Conservation (phyloP, 2,329 filamentous ascomycete genomes). For the Aspergillus quadricinctus region DNA sequence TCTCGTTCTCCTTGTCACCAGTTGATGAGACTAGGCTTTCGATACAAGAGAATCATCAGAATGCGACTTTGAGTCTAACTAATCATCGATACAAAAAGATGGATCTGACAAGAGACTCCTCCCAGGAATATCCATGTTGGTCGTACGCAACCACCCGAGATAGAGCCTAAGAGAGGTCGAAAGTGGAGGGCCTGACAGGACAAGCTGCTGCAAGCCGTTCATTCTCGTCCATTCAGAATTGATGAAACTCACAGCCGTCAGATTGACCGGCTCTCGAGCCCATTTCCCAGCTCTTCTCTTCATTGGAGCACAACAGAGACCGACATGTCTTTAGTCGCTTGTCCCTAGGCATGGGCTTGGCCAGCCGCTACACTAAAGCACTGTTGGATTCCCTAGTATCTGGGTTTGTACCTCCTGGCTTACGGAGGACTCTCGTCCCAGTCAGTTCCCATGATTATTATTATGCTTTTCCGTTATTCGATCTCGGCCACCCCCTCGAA, state of each 20-base stretch:
- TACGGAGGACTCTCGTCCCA: neutral
- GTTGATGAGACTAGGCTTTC: neutral
- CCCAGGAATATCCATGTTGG: neutral
- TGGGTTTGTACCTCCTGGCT: neutral
- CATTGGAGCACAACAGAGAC: neutral
- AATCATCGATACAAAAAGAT: neutral
- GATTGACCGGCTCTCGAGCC: neutral
- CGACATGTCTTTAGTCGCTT: neutral
- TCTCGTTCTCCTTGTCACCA: neutral
- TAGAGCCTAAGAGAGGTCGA: neutral
- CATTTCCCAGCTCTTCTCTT: neutral
- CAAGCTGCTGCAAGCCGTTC: neutral
- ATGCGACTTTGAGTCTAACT: neutral
- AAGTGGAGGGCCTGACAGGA: neutral
- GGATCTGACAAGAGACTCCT: neutral
- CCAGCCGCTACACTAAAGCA: neutral
- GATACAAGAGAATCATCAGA: neutral
- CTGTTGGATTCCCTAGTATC: neutral
- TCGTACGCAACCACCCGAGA: neutral
- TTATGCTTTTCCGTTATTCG: neutral
- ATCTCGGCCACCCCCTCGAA: neutral
- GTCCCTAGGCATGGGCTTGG: neutral
- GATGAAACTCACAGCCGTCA: neutral
- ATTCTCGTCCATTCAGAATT: neutral
- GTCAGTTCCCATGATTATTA: neutral